Evolutionary conservation across 371 early-diverging fungal genomes (phyloP).

Genomic region (Mortierella sp.): DNA sequence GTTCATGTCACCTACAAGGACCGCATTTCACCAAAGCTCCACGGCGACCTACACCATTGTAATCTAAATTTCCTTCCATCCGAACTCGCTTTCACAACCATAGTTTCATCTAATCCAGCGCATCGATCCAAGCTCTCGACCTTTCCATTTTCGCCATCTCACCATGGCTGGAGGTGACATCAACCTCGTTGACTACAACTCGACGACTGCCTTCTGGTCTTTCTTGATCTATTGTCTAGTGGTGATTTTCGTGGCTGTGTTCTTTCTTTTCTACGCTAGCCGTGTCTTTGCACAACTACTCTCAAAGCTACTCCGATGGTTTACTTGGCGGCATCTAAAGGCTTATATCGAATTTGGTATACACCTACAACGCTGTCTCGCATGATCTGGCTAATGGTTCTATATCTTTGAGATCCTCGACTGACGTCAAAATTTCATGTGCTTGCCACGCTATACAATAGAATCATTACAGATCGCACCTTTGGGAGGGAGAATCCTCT

Average conservation of each 20-base stretch:
- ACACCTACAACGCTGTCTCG: not conserved
- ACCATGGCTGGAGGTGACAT: conserved; percentile 35
- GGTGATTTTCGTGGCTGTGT: conserved; percentile 76
- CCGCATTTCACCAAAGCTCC: too few species aligned
- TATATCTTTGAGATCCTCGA: not conserved
- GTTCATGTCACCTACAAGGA: too few species aligned
- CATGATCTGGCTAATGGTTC: too few species aligned
- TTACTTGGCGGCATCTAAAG: conserved; percentile 77
- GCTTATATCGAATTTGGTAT: conserved; percentile 83
- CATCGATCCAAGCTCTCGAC: too few species aligned
- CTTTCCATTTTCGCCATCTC: too few species aligned
- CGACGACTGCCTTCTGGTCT: conserved; percentile 56
- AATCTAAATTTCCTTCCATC: too few species aligned
- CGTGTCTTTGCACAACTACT: conserved; percentile 74
- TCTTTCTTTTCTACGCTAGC: conserved; percentile 84
- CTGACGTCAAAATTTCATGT: not conserved
- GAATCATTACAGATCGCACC: conserved; percentile 83
- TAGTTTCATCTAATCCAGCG: too few species aligned
- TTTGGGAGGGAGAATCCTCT: conserved; percentile 83
- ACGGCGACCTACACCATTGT: too few species aligned
- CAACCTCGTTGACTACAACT: conserved; percentile 52
- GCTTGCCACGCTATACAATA: conserved; percentile 34
- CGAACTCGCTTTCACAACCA: too few species aligned
- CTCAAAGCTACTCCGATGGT: conserved; percentile 73
- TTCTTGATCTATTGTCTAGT: conserved; percentile 78